Evolutionary conservation across 305 asterid genomes (phyloP), one percentile per base, ranked within the genome.

Genomic region (Fraxinus nigra): DNA sequence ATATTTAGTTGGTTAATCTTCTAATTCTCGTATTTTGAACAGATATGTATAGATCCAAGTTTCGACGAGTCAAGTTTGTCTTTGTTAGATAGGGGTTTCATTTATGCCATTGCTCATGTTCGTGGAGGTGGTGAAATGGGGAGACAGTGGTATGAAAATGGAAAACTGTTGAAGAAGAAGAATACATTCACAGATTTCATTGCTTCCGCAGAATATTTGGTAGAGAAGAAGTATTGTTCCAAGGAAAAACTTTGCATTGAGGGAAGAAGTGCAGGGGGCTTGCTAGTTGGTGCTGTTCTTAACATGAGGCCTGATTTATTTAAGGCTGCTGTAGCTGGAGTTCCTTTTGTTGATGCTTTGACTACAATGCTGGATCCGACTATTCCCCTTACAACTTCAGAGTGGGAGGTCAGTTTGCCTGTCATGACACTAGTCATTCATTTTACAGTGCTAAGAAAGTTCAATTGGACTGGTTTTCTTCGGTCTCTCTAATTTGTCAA

Each of bases 81-180:
- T 77, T 90, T 95, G 91, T 86, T 95, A 79, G 98, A 95, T 87
- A 89, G 97, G 87, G 99, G 98, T 72, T 91, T 94, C 88, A 87
- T 93, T 84, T 92, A 87, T 56, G 89, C 93, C 59, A 83, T 94
- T 88, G 97, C 97, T 59, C 98, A 95, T 82, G 65, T 95, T 81
- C 97, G 99, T 79, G 99, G 99, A 84, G 99, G 99, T 75, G 99
- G 99, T 84, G 99, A 95, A 90, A 90, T 95, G 97, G 99, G 99
- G 86, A 93, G 99, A 84, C 93, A 82, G 34, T 95, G 99, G 99
- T 95, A 95, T 83, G 99, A 95, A 87, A 85, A 90, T 76, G 99
- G 99, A 81, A 95, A 95, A 80, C 90, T 94, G 82, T 90, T 95
- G 80, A 90, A 92, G 91, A 95, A 95, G 88, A 95, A 88, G 77